Conservation (phyloP, 768 basidiomycete genomes). For the button mushroom (Agaricus bisporus) region DNA sequence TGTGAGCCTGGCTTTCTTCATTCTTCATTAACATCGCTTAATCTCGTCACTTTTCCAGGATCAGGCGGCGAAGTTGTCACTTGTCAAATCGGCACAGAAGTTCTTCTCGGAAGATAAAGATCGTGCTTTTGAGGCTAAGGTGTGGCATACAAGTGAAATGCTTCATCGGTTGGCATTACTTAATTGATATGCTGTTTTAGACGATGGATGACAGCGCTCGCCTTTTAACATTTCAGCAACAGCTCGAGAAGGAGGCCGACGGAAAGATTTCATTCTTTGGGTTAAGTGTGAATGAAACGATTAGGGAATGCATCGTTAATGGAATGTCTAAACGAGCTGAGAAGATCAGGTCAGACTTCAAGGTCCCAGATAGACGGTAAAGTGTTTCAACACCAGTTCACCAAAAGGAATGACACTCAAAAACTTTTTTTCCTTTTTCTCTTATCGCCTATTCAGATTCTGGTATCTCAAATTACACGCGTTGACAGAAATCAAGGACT, state of each 20-base stretch:
- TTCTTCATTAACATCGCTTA: not conserved
- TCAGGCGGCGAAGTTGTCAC: slow-evolving; percentile 58
- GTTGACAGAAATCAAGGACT: slow-evolving; percentile 72
- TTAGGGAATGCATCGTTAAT: slow-evolving; percentile 69
- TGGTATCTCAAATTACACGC: slow-evolving; percentile 92
- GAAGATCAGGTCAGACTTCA: slow-evolving; percentile 83
- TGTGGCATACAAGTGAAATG: slow-evolving; percentile 16
- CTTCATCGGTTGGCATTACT: not conserved
- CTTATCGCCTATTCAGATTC: slow-evolving; percentile 48
- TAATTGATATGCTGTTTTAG: slow-evolving; percentile 31
- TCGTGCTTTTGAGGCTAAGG: slow-evolving; percentile 85
- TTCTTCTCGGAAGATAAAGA: slow-evolving; percentile 97
- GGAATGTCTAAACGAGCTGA: slow-evolving; percentile 86
- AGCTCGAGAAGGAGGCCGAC: slow-evolving; percentile 80
- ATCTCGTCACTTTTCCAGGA: slow-evolving; percentile 43
- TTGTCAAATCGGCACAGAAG: slow-evolving; percentile 81
- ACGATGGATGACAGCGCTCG: slow-evolving; percentile 86
- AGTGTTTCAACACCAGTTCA: slow-evolving; percentile 14
- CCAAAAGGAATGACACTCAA: not conserved
- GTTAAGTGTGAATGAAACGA: slow-evolving; percentile 81
- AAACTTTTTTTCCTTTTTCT: not conserved
- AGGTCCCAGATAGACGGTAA: slow-evolving; percentile 91
- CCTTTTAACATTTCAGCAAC: slow-evolving; percentile 76
- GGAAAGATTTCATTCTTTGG: slow-evolving; percentile 80
- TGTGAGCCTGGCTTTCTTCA: slow-evolving; percentile 30